These are phyloP conservation scores for Termitomyces sp. DNA, from an alignment of 768 basidiomycete species.

Conservation along the genomic window DNA sequence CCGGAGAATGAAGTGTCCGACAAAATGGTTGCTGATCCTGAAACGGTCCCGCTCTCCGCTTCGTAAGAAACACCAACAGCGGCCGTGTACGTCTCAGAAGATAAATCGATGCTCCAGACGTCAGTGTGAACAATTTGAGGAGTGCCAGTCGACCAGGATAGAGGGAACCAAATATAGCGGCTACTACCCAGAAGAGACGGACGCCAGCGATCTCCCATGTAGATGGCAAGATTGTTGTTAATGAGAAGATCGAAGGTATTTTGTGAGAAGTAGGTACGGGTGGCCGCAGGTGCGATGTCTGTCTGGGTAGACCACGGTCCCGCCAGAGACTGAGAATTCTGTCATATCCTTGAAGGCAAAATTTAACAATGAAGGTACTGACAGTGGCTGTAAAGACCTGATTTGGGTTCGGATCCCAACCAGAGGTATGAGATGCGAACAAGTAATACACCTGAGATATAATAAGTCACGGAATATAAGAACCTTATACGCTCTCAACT, in stretches of 20 bases:
- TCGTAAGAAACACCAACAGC: conserved; percentile 53
- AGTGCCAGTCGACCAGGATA: conserved; percentile 51
- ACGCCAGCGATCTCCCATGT: conserved; percentile 67
- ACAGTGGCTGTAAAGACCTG: conserved; percentile 54
- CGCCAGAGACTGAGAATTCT: conserved; percentile 38
- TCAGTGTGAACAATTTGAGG: conserved; percentile 54
- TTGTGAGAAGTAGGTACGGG: conserved; percentile 59
- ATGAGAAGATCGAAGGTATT: conserved; percentile 53
- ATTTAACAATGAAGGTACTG: conserved; percentile 10
- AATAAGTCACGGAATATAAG: not conserved
- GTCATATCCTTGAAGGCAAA: not conserved
- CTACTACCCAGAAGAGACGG: conserved; percentile 51
- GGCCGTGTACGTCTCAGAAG: conserved; percentile 46
- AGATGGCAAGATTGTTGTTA: conserved; percentile 44
- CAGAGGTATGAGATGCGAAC: conserved; percentile 56
- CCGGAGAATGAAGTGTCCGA: conserved; percentile 48
- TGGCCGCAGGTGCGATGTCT: conserved; percentile 50
- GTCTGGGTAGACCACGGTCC: conserved; percentile 54
- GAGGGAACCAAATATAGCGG: conserved; percentile 59
- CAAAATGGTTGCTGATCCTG: conserved; percentile 43
- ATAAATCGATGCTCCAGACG: conserved; percentile 52
- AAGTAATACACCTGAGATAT: conserved; percentile 47
- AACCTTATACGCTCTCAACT: not conserved
- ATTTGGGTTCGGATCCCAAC: conserved; percentile 62
- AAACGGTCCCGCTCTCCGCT: conserved; percentile 48